phyloP scores from a whole-genome alignment of 305 asterid species.

The Petunia hybrid region DNA sequence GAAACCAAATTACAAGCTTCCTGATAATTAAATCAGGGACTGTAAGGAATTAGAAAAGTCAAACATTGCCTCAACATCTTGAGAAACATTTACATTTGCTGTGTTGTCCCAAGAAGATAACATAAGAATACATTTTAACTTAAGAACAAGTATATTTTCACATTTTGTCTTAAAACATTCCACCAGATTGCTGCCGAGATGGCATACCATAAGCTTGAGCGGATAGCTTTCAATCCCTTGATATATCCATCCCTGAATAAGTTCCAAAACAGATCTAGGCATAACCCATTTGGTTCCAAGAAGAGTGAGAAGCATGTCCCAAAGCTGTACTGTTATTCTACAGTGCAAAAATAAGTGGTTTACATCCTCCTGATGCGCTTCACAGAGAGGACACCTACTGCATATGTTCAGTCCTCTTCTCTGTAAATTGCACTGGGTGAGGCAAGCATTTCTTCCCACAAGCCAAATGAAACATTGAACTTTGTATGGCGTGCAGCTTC shows the following conservation, averaged over 20 bases:
- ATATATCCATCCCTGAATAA: background rate
- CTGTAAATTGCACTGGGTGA: background rate
- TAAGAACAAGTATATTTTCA: background rate
- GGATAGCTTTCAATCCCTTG: background rate
- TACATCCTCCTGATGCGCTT: background rate
- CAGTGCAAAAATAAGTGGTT: background rate
- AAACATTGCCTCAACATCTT: background rate
- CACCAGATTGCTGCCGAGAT: background rate
- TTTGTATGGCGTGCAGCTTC: too few species aligned
- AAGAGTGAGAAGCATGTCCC: background rate
- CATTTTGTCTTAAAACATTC: background rate
- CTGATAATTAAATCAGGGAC: background rate
- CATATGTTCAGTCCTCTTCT: too few species aligned
- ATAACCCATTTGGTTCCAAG: background rate
- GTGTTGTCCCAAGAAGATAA: background rate
- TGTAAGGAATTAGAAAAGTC: background rate
- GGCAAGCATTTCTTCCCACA: constrained; percentile 17
- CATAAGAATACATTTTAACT: background rate
- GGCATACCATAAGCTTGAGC: background rate
- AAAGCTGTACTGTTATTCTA: background rate
- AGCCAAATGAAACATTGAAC: too few species aligned
- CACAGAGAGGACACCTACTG: too few species aligned
- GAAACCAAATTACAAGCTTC: constrained; percentile 2
- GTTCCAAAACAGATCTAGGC: background rate
- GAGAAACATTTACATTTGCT: background rate